These are phyloP conservation scores for Balamuthia mandrillaris DNA, from an alignment of 208 protist genomes.

Conservation along the genomic window DNA sequence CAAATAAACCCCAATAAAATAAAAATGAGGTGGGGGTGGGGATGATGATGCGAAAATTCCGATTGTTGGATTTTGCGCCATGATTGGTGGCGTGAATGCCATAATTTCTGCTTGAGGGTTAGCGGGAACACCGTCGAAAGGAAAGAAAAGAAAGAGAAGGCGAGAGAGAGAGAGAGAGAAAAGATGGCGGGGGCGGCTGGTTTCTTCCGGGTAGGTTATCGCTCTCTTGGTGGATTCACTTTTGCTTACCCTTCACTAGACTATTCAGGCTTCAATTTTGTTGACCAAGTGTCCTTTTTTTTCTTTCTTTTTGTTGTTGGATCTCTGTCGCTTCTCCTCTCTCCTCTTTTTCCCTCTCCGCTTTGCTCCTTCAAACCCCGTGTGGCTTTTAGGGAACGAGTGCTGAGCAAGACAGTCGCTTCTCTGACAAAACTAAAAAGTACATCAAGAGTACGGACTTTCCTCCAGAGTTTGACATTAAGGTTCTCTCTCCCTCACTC, in stretches of 20 bases:
- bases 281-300: too few relatives aligned
- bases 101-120: not conserved
- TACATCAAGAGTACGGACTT: slow-evolving; percentile 54
- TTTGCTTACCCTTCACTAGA: not conserved
- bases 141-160: not conserved
- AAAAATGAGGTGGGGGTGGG: too few relatives aligned
- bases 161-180: not conserved
- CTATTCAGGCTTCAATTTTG: not conserved
- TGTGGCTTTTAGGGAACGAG: not conserved
- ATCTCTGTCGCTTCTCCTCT: too few relatives aligned
- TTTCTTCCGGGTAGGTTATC: not conserved
- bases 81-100: too few relatives aligned
- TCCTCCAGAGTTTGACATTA: slow-evolving; percentile 38
- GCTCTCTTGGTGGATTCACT: too few relatives aligned
- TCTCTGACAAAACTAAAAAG: slow-evolving; percentile 65
- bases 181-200: not conserved
- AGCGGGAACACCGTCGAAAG: not conserved
- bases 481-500: too few relatives aligned
- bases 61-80: too few relatives aligned
- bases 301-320: too few relatives aligned
- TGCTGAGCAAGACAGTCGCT: slow-evolving; percentile 58
- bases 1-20: too few relatives aligned
- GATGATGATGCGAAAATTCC: too few relatives aligned
- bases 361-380: too few relatives aligned
- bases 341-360: too few relatives aligned